Evolutionary conservation across 192 early-diverging fungal species (phyloP).

Genomic region (Podila horticola): DNA sequence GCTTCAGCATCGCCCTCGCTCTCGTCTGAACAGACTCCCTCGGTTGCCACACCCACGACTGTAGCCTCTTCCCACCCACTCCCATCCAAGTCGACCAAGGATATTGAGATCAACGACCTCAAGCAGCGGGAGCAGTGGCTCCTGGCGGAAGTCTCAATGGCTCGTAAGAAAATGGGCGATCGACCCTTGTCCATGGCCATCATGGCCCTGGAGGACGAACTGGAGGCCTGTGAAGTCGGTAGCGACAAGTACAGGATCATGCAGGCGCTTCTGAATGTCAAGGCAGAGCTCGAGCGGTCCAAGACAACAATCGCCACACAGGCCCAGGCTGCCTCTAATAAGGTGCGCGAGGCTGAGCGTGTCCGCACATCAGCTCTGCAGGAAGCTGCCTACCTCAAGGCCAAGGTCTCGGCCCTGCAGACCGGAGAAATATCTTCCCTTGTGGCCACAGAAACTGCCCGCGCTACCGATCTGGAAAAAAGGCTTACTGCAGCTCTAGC

Average conservation of each 20-base stretch:
- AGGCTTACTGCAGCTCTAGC: conserved; percentile 48
- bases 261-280: conserved; percentile 58
- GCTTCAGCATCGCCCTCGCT: not conserved
- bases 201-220: conserved; percentile 26
- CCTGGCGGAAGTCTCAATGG: conserved; percentile 32
- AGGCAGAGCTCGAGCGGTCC: conserved; percentile 58
- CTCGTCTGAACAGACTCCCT: not conserved
- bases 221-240: conserved; percentile 51
- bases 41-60: not conserved
- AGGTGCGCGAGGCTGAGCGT: conserved; percentile 58
- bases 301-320: conserved; percentile 58
- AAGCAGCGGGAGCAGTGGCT: conserved; percentile 49
- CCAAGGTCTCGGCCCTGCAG: conserved; percentile 60
- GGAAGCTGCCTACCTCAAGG: conserved; percentile 65
- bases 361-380: conserved; percentile 62
- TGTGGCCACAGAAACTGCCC: conserved; percentile 51
- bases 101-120: conserved; percentile 24
- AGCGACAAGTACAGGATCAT: conserved; percentile 62
- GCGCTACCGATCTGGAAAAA: conserved; percentile 56
- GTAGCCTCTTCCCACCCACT: not conserved
- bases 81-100: conserved; percentile 4
- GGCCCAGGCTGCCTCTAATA: conserved; percentile 57
- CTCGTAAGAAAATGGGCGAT: conserved; percentile 40
- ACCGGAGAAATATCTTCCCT: conserved; percentile 44
- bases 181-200: conserved; percentile 36